phyloP scores from a whole-genome alignment of 768 basidiomycete genomes.

The Macrocybe gigantea region DNA sequence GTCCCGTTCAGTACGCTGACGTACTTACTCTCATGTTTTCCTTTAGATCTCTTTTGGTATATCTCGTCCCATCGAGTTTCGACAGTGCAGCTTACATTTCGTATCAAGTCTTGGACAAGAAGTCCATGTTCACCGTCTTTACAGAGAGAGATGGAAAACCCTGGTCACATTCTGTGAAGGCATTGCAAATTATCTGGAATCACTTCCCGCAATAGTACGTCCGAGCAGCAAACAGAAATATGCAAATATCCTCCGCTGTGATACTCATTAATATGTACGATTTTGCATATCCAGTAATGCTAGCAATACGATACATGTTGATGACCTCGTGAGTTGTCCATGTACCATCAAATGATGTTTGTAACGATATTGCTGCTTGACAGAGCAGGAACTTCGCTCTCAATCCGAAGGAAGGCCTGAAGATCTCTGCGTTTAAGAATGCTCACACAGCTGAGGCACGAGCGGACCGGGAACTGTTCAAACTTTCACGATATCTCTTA shows the following conservation, averaged over 20 bases:
- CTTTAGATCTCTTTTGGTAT: conserved; percentile 62
- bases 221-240: background rate
- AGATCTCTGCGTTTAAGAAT: conserved; percentile 77
- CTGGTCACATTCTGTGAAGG: conserved; percentile 78
- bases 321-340: conserved; percentile 57
- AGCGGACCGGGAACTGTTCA: conserved; percentile 66
- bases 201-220: conserved; percentile 75
- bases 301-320: conserved; percentile 80
- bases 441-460: conserved; percentile 60
- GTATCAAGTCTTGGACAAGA: conserved; percentile 71
- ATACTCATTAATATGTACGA: no score
- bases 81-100: background rate
- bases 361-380: conserved; percentile 1
- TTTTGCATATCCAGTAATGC: conserved; percentile 36
- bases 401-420: conserved; percentile 79
- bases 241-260: no score
- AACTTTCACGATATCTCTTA: conserved; percentile 58
- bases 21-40: background rate
- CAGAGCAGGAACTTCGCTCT: conserved; percentile 83
- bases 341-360: background rate
- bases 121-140: conserved; percentile 86
- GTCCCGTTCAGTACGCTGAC: conserved; percentile 1
- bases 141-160: conserved; percentile 64
- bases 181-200: conserved; percentile 83
- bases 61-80: background rate